Percentiles rank a stretch among this genome's conserved stretches.
Evolutionary conservation across 2,329 filamentous ascomycete genomes (phyloP).

Genomic region (Stachybotrys chlorohalonatus): DNA sequence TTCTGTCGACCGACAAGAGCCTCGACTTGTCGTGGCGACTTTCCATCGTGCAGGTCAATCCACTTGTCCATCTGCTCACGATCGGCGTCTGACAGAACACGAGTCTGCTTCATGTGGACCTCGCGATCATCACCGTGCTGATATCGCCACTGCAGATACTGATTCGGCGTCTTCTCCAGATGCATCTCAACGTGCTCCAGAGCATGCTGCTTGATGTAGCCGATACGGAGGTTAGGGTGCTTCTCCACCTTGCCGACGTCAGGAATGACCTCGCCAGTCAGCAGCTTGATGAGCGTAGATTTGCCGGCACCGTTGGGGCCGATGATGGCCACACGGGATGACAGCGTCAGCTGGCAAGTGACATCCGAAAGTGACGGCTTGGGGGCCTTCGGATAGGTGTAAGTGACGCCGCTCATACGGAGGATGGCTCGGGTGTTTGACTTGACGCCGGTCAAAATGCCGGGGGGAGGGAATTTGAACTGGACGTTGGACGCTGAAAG

Average conservation of each 20-base stretch:
- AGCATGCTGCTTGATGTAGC: slow-evolving; percentile 99
- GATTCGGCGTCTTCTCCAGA: slow-evolving; percentile 96
- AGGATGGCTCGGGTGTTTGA: slow-evolving; percentile 90
- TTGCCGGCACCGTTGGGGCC: slow-evolving; percentile 97
- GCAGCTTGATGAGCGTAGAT: slow-evolving; percentile 93
- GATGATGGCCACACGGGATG: slow-evolving; percentile 91
- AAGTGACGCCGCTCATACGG: slow-evolving; percentile 85
- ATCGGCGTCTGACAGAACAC: slow-evolving; percentile 77
- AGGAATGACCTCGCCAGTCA: slow-evolving; percentile 86
- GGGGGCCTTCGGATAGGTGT: slow-evolving; percentile 80
- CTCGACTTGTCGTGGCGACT: slow-evolving; percentile 69
- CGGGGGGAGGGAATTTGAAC: slow-evolving; percentile 97
- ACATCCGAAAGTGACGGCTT: slow-evolving; percentile 86
- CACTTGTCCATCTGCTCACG: slow-evolving; percentile 85
- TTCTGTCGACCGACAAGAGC: slow-evolving; percentile 92
- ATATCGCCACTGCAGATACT: slow-evolving; percentile 98
- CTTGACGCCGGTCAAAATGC: slow-evolving; percentile 91
- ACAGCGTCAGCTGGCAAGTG: slow-evolving; percentile 79
- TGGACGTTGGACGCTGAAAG: slow-evolving; percentile 79
- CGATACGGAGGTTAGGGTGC: slow-evolving; percentile 96
- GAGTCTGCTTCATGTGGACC: slow-evolving; percentile 95
- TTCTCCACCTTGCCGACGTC: slow-evolving; percentile 85
- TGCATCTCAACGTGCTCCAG: slow-evolving; percentile 99
- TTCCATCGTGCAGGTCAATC: slow-evolving; percentile 77
- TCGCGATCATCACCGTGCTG: slow-evolving; percentile 95